Evolutionary conservation across 1,139 yeast genomes (phyloP), one percentile per base, ranked within the genome.

Genomic region (Meyerozyma athensensis): DNA sequence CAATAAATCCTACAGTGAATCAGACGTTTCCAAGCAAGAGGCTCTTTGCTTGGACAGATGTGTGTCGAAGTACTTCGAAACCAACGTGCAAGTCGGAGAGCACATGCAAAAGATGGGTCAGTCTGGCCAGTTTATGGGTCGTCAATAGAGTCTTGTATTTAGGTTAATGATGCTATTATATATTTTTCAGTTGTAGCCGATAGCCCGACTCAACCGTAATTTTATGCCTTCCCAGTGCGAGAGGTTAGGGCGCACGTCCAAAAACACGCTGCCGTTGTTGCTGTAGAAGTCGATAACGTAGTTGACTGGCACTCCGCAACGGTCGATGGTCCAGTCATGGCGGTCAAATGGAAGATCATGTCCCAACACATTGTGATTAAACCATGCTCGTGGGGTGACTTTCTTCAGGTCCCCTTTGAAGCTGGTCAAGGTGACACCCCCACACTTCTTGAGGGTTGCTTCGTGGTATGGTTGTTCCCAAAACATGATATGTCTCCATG

Each of bases 61-160:
- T 70, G 98, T 92, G 45, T 79, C 95, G 54, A 92, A 92, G 66
- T 92, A 92, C 67, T 94, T 94, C 53, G 97, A 89, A 54, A 89
- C 96, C 49, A 92, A 92, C 62, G 94, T 87, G 48, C 86, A 89
- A 68, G 96, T 94, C 47, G 97, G 97, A 50, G 97, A 90, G 56
- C 75, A 79, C 61, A 81, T 82, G 89, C 89, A 82, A 65, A 74
- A 77, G 56, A 64, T 82, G 63, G 90, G 90, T 37, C 83, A 70
- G 55, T 61, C 68, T 33, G 74, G 75, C 45, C 72, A 64, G 49
- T 68, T 71, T 54, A 67, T 71, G 72, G 76, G 76, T 41, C 68
- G 75, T 65, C 61, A 61, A 52, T 62, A 33, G 32, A 33, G 32
- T 19, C 26, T 26, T 42, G 41, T 42, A 43, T 37, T 38, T 42